Evolutionary conservation across 23 red algal species (phyloP).

Genomic region (Gracilaria caudata): DNA sequence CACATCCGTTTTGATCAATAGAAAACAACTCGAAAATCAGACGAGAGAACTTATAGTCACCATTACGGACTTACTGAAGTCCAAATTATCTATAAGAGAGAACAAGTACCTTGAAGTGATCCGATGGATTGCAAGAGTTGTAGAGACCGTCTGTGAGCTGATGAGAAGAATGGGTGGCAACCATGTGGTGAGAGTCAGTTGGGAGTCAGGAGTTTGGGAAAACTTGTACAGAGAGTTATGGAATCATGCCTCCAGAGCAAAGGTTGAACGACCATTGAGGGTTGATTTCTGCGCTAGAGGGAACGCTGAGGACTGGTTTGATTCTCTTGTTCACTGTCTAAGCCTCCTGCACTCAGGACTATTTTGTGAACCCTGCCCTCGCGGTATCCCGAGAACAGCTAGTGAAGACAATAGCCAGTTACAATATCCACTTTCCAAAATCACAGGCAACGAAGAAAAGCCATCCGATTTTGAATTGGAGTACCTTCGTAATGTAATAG

Average conservation of each 20-base stretch:
- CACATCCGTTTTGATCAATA: slow-evolving; percentile 28
- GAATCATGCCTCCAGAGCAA: slow-evolving; percentile 27
- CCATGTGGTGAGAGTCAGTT: too few species aligned
- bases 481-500: slow-evolving; percentile 44
- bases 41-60: slow-evolving; percentile 2
- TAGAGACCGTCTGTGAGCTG: neutral
- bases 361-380: neutral
- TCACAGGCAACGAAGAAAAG: neutral
- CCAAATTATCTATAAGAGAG: slow-evolving; percentile 14
- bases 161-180: neutral
- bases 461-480: slow-evolving; percentile 15
- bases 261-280: neutral
- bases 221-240: slow-evolving; percentile 9
- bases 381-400: neutral
- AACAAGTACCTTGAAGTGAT: slow-evolving; percentile 25
- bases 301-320: neutral
- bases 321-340: slow-evolving; percentile 3
- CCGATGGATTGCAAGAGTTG: slow-evolving; percentile 23
- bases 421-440: slow-evolving; percentile 39
- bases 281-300: neutral
- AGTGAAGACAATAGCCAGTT: neutral
- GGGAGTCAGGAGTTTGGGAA: neutral
- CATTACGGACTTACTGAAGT: neutral
- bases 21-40: slow-evolving; percentile 40
- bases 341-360: neutral